These are phyloP conservation scores for Neonectria neomacrospora DNA, from an alignment of 2,329 filamentous ascomycete species.

Conservation along the genomic window DNA sequence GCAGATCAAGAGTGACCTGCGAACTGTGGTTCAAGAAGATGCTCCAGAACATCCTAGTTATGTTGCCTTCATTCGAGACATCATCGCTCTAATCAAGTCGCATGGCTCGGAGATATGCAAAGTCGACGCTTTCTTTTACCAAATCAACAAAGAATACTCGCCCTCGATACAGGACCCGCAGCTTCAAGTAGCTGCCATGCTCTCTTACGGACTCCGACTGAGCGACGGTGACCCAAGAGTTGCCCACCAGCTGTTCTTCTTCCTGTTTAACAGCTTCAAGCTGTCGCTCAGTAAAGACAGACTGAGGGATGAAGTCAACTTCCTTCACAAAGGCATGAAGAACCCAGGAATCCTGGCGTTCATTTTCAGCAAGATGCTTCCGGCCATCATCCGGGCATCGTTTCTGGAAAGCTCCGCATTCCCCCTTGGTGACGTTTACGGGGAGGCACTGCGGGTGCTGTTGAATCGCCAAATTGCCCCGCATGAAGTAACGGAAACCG, in stretches of 20 bases:
- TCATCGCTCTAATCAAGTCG: constrained; percentile 65
- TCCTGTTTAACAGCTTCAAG: constrained; percentile 68
- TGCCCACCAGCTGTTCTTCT: constrained; percentile 64
- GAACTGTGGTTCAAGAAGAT: constrained; percentile 48
- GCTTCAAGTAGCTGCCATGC: constrained; percentile 65
- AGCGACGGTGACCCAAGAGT: constrained; percentile 62
- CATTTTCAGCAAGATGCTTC: constrained; percentile 63
- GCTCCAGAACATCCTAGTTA: constrained; percentile 58
- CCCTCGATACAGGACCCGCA: constrained; percentile 66
- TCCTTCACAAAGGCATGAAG: constrained; percentile 62
- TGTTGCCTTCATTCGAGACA: constrained; percentile 62
- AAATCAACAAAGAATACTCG: constrained; percentile 66
- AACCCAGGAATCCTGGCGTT: constrained; percentile 58
- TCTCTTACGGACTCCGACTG: constrained; percentile 66
- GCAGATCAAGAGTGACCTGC: constrained; percentile 64
- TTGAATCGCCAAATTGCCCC: constrained; percentile 51
- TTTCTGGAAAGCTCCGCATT: constrained; percentile 52
- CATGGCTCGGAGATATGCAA: constrained; percentile 64
- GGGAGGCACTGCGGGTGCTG: constrained; percentile 53
- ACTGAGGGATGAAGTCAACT: constrained; percentile 57
- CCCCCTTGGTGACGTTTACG: constrained; percentile 63
- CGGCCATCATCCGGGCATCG: constrained; percentile 59
- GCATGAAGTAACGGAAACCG: constrained; percentile 50
- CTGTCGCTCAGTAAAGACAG: constrained; percentile 61
- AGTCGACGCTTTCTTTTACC: constrained; percentile 66